Base-by-base conservation (phyloP, 2,329 filamentous ascomycete species). In the Fusarium staphyleae region DNA sequence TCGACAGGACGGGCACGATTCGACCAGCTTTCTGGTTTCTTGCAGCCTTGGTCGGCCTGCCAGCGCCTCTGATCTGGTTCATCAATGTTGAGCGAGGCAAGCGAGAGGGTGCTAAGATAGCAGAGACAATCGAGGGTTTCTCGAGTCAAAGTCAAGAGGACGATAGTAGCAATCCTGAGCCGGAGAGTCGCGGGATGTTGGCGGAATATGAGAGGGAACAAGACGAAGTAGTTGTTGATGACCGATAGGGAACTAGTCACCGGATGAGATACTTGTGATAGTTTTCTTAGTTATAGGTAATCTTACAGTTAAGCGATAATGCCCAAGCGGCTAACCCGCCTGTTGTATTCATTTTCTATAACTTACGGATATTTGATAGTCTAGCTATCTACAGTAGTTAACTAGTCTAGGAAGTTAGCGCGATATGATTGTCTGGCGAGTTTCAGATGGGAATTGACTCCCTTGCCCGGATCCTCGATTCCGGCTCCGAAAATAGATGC, bases 1-100 rank as follows among this genome's bases (percentile, higher is more conserved):
- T 95, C 11, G 93, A 98, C 73, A 84, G 79, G 43, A 88, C 88
- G 22, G 90, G 90, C 5, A 87, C 90, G 63, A 93, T 95, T 52
- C 82, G 90, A 41, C 89, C 89, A 6, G 93, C 93, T 1, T 99
- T 99, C 73, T 92, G 89, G 81, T 99, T 99, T 70, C 78, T 99
- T 33, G 91, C 91, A 0, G 79, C 86, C 5, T 76, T 99, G n/a
- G 89, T 99, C 6, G 88, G 89, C 5, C 73, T 96, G 1, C 93
- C 95, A 1, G 87, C 93, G 13, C 91, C 92, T 1, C 77, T 98
- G 43, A 90, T 98, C 74, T 88, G 87, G 69, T 83, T 91, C 48
- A 90, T 99, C 29, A 82, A 97, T 71, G 90, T 96, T 9, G 90
- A 96, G 46, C 81, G 90, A 30, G 90, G 90, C 10, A 90, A 86